Evolutionary conservation across 495 filamentous ascomycete genomes (phyloP).

Genomic region (Neurospora discreta): DNA sequence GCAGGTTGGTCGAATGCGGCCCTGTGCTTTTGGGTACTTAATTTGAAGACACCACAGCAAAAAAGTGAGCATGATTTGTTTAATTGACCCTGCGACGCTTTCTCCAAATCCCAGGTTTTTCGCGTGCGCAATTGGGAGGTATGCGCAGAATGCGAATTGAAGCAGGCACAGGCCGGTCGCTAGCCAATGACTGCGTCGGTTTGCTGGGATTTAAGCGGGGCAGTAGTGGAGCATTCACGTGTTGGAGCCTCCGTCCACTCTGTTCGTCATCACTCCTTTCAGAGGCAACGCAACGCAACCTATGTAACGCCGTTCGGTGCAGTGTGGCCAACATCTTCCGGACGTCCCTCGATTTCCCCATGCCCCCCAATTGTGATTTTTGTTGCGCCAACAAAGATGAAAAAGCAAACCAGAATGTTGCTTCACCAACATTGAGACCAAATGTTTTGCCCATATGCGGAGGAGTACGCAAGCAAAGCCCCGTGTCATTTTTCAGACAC

Average conservation of each 20-base stretch:
- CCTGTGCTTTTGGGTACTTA: not conserved
- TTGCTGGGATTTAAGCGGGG: slow-evolving; percentile 3
- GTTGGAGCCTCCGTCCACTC: not conserved
- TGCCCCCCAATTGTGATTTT: not conserved
- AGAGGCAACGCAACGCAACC: not conserved
- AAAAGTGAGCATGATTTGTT: slow-evolving; percentile 11
- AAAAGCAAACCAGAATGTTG: not conserved
- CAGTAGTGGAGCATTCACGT: slow-evolving; percentile 11
- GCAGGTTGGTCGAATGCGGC: not conserved
- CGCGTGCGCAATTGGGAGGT: slow-evolving; percentile 18
- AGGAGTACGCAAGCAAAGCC: not conserved
- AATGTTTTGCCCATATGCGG: not conserved
- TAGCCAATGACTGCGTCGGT: slow-evolving; percentile 7
- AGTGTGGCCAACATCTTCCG: not conserved
- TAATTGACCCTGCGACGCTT: slow-evolving; percentile 16
- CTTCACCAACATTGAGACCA: not conserved
- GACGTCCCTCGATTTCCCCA: not conserved
- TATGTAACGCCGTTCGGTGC: not conserved
- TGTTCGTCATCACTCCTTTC: slow-evolving; percentile 7
- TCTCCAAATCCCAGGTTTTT: slow-evolving; percentile 14
- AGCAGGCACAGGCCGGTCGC: slow-evolving; percentile 6
- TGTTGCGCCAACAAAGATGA: not conserved
- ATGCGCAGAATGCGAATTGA: slow-evolving; percentile 10
- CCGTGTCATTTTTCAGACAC: not conserved
- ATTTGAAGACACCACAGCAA: not conserved